A percentile compares a stretch with the other conserved stretches of the same genome.
Evolutionary conservation across 371 early-diverging fungal genomes (phyloP).

Genomic region (Circinella umbellata): DNA sequence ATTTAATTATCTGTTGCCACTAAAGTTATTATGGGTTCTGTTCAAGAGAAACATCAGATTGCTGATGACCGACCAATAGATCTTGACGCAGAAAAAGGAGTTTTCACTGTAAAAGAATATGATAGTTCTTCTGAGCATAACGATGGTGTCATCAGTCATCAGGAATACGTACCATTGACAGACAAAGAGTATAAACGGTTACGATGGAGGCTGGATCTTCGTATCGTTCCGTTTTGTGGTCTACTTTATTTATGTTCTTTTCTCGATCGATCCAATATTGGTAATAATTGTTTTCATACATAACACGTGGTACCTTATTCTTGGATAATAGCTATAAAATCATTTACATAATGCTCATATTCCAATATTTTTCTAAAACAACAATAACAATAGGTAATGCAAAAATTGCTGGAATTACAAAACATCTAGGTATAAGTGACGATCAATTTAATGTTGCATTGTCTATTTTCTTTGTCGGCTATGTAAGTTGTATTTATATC

Average conservation of each 20-base stretch:
- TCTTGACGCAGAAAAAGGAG: too few species aligned
- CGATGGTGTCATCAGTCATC: too few species aligned
- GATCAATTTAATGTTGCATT: slow-evolving; percentile 49
- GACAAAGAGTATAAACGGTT: slow-evolving; percentile 16
- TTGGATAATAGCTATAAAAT: too few species aligned
- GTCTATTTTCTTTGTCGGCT: slow-evolving; percentile 72
- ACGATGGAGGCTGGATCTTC: slow-evolving; percentile 25
- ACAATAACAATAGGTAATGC: slow-evolving; percentile 47
- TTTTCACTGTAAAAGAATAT: too few species aligned
- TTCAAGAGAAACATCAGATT: too few species aligned
- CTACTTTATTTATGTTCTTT: slow-evolving; percentile 56
- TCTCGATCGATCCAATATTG: slow-evolving; percentile 59
- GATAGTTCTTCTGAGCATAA: too few species aligned
- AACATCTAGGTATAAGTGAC: slow-evolving; percentile 39
- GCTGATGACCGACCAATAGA: too few species aligned
- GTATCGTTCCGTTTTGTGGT: slow-evolving; percentile 42
- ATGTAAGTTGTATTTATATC: slow-evolving; percentile 35
- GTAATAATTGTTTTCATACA: slow-evolving; percentile 15
- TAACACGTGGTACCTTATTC: background rate
- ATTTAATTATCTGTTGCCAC: too few species aligned
- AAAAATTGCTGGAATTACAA: slow-evolving; percentile 58
- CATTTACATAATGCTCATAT: background rate
- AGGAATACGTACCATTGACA: background rate
- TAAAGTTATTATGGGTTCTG: too few species aligned
- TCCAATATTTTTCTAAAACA: too few species aligned